phyloP scores from a whole-genome alignment of 345 rosid genomes.

The Aurinia saxatilis region DNA sequence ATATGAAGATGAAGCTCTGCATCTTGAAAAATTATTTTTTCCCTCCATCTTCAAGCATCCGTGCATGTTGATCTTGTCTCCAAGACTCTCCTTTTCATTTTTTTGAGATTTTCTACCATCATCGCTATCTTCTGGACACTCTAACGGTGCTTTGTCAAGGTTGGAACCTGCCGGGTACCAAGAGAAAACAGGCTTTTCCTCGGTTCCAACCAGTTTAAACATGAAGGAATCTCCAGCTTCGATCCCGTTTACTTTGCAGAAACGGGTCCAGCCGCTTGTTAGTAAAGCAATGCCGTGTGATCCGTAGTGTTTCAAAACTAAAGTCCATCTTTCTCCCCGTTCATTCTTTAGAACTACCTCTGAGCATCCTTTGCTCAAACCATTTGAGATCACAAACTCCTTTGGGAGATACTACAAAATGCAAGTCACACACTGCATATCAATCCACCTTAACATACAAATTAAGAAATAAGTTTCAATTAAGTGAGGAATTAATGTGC shows the following conservation, averaged over 20 bases:
- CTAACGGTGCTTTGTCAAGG: too few species aligned
- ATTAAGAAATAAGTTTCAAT: too few species aligned
- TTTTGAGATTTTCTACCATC: too few species aligned
- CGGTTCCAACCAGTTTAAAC: not conserved
- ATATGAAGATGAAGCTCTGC: constrained; percentile 15
- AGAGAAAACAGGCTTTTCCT: not conserved
- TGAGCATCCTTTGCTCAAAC: constrained; percentile 1
- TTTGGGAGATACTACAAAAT: constrained; percentile 8
- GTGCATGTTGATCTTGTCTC: not conserved
- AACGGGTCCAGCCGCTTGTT: constrained; percentile 14
- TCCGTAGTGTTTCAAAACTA: not conserved
- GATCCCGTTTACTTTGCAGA: constrained; percentile 11
- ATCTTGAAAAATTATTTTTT: not conserved
- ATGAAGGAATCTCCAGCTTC: constrained; percentile 1
- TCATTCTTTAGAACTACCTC: constrained; percentile 11
- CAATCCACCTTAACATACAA: not conserved
- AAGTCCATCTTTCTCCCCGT: constrained; percentile 5
- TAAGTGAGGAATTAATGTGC: too few species aligned
- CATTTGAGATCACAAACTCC: constrained; percentile 1
- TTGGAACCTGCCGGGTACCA: not conserved
- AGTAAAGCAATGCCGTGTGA: not conserved
- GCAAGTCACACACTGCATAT: not conserved
- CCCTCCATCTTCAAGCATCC: not conserved
- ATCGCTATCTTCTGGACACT: too few species aligned
- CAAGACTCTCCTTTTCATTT: not conserved